Evolutionary conservation across 2,329 filamentous ascomycete species (phyloP), one percentile per base, ranked within the genome.

Genomic region (Macrophomina pseudophaseolina): DNA sequence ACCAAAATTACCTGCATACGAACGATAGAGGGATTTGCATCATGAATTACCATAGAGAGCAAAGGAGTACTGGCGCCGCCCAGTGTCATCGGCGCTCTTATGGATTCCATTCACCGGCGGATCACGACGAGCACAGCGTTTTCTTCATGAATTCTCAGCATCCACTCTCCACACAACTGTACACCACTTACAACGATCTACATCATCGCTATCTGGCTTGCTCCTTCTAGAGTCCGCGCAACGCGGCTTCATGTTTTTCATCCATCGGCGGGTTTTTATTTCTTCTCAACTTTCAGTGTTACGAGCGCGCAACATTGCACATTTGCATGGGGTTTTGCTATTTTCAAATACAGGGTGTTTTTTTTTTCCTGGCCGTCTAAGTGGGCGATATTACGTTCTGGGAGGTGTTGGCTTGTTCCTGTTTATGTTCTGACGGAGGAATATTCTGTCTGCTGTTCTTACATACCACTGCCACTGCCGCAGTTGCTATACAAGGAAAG

Each of bases 181-280:
- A 49, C 46, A 49, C 46, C 46, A 49, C 32, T 23, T 28, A 12
- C 33, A 12, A 28, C 9, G n/a, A 40, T 16, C 8, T 16, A 42
- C 42, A 62, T 49, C 12, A 49, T 38, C n/a, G 58, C 58, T 42
- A 62, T 49, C 35, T 38, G 58, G 32, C 58, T 62, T 48, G 4
- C 30, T 33, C 28, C 16, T 35, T 23, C 18, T 16, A 32, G 42
- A 62, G 42, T 14, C 16, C 42, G 42, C 42, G 16, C 42, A 14
- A 44, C 1, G 28, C 40, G 28, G 12, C 49, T 30, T 30, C 42
- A 35, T 23, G 30, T 59, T 42, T 59, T 48, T 35, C 7, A 35
- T 54, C 18, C 46, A 30, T 38, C 44, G 49, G 49, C 49, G 49
- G 49, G 23, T 30, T 33, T 53, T 16, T 53, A 9, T 18, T n/a